phyloP scores from a whole-genome alignment of 1,284 basidiomycete species.

The Volvariella surrecta region DNA sequence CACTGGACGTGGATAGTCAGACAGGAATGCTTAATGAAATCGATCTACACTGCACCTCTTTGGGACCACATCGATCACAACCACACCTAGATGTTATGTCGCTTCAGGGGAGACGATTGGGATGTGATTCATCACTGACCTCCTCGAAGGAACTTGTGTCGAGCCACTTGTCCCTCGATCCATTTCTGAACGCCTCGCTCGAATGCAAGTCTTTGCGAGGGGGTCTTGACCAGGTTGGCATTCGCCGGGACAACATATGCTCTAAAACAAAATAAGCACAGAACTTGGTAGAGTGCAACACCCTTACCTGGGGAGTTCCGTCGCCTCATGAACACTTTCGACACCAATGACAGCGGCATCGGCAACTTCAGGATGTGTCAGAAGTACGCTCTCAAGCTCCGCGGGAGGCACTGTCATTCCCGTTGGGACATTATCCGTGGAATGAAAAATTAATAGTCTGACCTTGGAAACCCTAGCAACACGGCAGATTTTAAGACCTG shows the following conservation, averaged over 20 bases:
- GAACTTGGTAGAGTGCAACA: background rate
- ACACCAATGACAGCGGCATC: slow-evolving; percentile 73
- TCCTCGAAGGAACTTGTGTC: slow-evolving; percentile 58
- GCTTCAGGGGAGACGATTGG: slow-evolving; percentile 4
- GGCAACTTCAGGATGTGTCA: slow-evolving; percentile 62
- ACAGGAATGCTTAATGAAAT: background rate
- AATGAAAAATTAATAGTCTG: no score
- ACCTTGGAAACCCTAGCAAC: slow-evolving; percentile 51
- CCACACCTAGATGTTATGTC: slow-evolving; percentile 28
- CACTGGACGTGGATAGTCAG: slow-evolving; percentile 26
- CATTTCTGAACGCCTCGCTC: slow-evolving; percentile 46
- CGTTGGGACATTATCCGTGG: no score
- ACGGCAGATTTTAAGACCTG: background rate
- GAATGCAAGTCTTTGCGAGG: slow-evolving; percentile 31
- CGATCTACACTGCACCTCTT: slow-evolving; percentile 47
- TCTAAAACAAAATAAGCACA: slow-evolving; percentile 21
- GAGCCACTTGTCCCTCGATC: slow-evolving; percentile 53
- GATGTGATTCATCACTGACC: no score
- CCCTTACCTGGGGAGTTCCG: slow-evolving; percentile 64
- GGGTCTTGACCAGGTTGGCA: slow-evolving; percentile 25
- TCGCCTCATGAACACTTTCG: slow-evolving; percentile 49
- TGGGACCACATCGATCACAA: slow-evolving; percentile 47
- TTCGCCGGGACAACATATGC: slow-evolving; percentile 61
- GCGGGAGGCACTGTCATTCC: slow-evolving; percentile 62
- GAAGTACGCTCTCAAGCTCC: slow-evolving; percentile 67